Conservation (phyloP, 2,329 filamentous ascomycete species). For the Penicillium italicum region DNA sequence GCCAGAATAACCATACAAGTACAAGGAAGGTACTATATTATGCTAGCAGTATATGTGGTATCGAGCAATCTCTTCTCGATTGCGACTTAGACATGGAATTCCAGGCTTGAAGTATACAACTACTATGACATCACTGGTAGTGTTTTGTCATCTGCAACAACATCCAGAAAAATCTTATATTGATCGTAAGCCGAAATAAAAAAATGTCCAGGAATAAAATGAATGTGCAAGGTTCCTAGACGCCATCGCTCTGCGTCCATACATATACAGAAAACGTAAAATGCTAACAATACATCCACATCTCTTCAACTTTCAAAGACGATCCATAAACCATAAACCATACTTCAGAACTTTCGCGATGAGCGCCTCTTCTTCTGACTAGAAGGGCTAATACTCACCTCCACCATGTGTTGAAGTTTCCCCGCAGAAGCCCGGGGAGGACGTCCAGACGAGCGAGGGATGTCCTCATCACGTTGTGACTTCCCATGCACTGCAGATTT, state of each 20-base stretch:
- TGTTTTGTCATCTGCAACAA: slow-evolving; percentile 11
- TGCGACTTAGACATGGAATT: too few relatives aligned
- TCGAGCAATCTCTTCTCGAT: too few relatives aligned
- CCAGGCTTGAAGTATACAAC: neutral
- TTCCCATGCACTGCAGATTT: neutral
- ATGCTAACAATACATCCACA: neutral
- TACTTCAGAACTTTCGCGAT: slow-evolving; percentile 9
- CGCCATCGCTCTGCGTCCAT: slow-evolving; percentile 7
- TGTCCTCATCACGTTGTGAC: slow-evolving; percentile 4
- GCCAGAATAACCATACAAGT: too few relatives aligned
- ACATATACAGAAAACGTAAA: neutral
- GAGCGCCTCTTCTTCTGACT: slow-evolving; percentile 13
- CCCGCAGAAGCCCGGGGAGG: slow-evolving; percentile 22
- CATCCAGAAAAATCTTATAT: neutral
- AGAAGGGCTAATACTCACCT: slow-evolving; percentile 19
- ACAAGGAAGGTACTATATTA: too few relatives aligned
- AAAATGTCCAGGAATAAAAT: slow-evolving; percentile 4
- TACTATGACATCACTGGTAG: neutral
- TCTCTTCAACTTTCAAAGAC: neutral
- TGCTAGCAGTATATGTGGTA: too few relatives aligned
- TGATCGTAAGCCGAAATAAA: neutral
- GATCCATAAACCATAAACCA: neutral
- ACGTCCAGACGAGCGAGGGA: slow-evolving; percentile 11
- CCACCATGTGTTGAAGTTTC: slow-evolving; percentile 17
- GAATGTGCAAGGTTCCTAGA: slow-evolving; percentile 7